Base-by-base conservation (phyloP, 352 stramenopile species). In the Globisporangium okanoganense region DNA sequence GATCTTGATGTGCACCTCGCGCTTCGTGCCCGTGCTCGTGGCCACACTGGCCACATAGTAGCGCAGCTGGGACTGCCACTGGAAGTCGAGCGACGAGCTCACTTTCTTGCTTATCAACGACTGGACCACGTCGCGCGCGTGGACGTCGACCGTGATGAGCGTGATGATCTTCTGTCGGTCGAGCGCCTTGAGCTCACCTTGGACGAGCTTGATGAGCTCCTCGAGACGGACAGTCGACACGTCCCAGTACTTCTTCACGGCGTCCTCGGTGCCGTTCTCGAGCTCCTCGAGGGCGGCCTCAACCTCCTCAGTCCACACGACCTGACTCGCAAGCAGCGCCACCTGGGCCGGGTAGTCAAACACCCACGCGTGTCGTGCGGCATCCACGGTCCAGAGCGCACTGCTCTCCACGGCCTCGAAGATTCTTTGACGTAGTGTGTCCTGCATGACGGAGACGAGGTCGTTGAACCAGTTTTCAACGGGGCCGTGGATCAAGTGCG, bases 81-180 rank as follows among this genome's bases (percentile, higher is more conserved):
- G 76, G 68, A 99, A 98, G 44, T 96, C 88, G 33, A 94, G 70
- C 1, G 90, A 87, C 57, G 86, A 95, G 44, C 91, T 92, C 0
- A 92, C 94, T 69, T 98, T 98, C 65, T 98, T 95, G 3, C 78
- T 73, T 38, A 98, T 92, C 18, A 98, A 76, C 16, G 82, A 90
- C 60, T 97, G 85, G 8, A 98, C 84, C 13, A 98, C 92, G 63
- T 99, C 95, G n/a, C 95, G 87, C 33, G 91, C 94, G 61, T 99
- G 95, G 0, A 98, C 95, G 58, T 99, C 95, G 47, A 98, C 93
- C n/a, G 94, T 98, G 65, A 99, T 98, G 22, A 99, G 74, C n/a
- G 93, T 97, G 66, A 98, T 98, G 41, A 98, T 96, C 68, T 98
- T 98, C 35, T 90, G 89, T 1, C 96, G 87, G 48, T 91, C 78